These are phyloP conservation scores for Fusarium tuaranense DNA, from an alignment of 2,329 filamentous ascomycete species.

Conservation along the genomic window DNA sequence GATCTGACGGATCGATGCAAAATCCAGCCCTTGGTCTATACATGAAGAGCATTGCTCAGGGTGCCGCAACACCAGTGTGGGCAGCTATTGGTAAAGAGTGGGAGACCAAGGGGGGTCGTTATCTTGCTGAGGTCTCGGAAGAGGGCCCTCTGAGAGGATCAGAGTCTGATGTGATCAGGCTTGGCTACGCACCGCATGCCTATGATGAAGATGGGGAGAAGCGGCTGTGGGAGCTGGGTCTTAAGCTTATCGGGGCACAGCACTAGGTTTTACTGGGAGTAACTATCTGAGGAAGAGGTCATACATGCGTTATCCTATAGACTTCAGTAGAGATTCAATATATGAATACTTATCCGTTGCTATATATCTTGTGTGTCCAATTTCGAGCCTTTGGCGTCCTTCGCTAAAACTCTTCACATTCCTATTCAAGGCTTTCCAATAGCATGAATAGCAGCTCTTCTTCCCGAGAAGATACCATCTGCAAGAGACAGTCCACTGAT, in stretches of 20 bases:
- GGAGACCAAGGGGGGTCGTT: background rate
- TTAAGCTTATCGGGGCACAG: background rate
- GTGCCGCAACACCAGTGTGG: background rate
- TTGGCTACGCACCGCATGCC: background rate
- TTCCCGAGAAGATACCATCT: background rate
- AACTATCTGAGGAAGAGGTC: background rate
- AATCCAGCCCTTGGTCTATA: background rate
- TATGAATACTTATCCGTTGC: background rate
- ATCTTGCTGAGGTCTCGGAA: background rate
- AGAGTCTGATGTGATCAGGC: background rate
- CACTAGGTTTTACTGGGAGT: background rate
- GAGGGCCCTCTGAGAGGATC: background rate
- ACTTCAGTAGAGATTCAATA: background rate
- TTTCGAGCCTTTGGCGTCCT: rapidly evolving
- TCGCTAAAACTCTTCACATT: background rate
- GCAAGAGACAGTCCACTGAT: background rate
- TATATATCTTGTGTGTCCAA: rapidly evolving
- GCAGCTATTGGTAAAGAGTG: background rate
- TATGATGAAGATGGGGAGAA: background rate
- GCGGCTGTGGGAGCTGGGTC: background rate
- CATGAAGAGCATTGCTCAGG: background rate
- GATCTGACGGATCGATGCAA: background rate
- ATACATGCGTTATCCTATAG: background rate
- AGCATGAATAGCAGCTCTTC: background rate
- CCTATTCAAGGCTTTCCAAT: background rate